phyloP scores from a whole-genome alignment of 2,329 filamentous ascomycete species.

The Dissoconium aciculare region DNA sequence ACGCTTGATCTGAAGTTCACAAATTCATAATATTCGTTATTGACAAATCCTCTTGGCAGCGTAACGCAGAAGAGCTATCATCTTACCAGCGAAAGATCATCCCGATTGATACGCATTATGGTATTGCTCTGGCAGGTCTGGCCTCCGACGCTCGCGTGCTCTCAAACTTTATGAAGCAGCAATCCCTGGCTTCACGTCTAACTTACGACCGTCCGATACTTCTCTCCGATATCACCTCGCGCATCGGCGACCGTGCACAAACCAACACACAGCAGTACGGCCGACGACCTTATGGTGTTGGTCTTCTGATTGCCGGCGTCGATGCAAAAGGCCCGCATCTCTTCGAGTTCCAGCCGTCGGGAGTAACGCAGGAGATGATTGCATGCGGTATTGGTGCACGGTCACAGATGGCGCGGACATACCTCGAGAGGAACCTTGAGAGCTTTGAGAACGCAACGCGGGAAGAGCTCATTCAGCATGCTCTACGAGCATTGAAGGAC shows the following conservation, averaged over 20 bases:
- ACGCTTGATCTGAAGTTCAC: constrained; percentile 10
- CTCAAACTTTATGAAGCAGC: constrained; percentile 99
- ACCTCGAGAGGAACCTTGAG: constrained; percentile 83
- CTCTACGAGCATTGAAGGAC: constrained; percentile 82
- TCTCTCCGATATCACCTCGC: constrained; percentile 71
- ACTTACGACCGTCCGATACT: constrained; percentile 92
- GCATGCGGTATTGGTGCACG: constrained; percentile 92
- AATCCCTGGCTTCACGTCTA: constrained; percentile 87
- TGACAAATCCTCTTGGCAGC: constrained; percentile 49
- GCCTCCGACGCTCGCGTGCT: constrained; percentile 96
- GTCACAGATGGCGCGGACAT: constrained; percentile 94
- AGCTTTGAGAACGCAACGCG: constrained; percentile 59
- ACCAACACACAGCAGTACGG: constrained; percentile 97
- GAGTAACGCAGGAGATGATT: constrained; percentile 92
- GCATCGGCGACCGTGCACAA: constrained; percentile 93
- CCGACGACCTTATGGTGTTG: constrained; percentile 89
- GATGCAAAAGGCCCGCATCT: constrained; percentile 90
- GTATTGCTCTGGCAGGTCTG: constrained; percentile 88
- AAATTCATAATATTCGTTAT: constrained; percentile 7
- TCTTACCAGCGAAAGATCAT: constrained; percentile 99
- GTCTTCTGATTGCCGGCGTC: constrained; percentile 79
- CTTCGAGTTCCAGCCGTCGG: constrained; percentile 94
- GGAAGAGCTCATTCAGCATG: constrained; percentile 83
- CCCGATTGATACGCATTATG: constrained; percentile 86
- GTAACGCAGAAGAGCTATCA: constrained; percentile 97